phyloP scores from a whole-genome alignment of 2,329 filamentous ascomycete genomes.

The Sphaerulina populicola region DNA sequence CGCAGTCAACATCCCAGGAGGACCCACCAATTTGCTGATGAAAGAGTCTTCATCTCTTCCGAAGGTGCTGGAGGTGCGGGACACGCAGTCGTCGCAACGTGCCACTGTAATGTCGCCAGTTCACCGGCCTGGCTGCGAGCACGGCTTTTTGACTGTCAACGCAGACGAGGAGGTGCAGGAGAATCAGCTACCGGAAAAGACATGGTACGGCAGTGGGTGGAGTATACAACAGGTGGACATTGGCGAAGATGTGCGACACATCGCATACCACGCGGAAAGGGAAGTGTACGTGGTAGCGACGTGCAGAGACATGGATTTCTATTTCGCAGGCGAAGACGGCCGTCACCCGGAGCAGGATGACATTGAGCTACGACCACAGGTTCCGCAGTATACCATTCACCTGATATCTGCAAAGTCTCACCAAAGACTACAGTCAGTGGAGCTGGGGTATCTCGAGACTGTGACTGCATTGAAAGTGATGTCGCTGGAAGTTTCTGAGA shows the following conservation, averaged over 20 bases:
- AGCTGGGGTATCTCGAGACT: conserved; percentile 65
- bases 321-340: conserved; percentile 77
- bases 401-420: conserved; percentile 70
- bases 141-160: conserved; percentile 61
- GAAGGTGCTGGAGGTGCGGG: conserved; percentile 43
- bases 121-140: conserved; percentile 66
- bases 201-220: conserved; percentile 68
- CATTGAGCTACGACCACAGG: conserved; percentile 54
- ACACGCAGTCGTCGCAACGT: conserved; percentile 1
- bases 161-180: conserved; percentile 60
- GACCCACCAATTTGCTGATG: conserved; percentile 71
- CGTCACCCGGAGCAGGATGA: conserved; percentile 68
- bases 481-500: conserved; percentile 81
- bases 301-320: conserved; percentile 60
- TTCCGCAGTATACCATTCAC: conserved; percentile 65
- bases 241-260: conserved; percentile 57
- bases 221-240: conserved; percentile 64
- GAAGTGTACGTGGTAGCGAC: conserved; percentile 71
- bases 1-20: conserved; percentile 72
- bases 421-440: conserved; percentile 66
- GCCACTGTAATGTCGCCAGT: conserved; percentile 56
- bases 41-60: conserved; percentile 72
- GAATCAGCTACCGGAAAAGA: conserved; percentile 59
- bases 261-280: conserved; percentile 69
- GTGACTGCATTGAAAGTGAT: conserved; percentile 76